Base-by-base conservation (phyloP, 2,329 filamentous ascomycete genomes). In the Microdochium trichocladiopsis region DNA sequence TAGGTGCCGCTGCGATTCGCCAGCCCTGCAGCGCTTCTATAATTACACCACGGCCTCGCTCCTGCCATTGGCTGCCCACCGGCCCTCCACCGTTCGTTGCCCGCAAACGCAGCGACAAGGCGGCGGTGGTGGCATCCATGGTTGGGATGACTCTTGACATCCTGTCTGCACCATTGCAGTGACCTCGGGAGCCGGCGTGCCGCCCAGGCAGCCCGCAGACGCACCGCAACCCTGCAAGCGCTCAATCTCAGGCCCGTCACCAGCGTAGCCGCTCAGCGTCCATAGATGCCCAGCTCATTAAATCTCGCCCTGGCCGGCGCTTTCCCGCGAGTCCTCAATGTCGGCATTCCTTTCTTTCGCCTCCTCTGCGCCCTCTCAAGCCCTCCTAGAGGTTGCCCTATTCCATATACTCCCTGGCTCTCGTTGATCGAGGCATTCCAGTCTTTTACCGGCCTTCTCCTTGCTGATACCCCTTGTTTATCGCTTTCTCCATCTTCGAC, bases 351-450 rank as follows among this genome's bases (percentile, higher is more conserved):
- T 52, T 53, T 53, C 53, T 37, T 61, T 48, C 56, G 49, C 51
- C 58, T 63, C 56, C 57, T 57, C 56, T 55, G 41, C 41, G 14
- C 33, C 33, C 41, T 12, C 52, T 57, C 57, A 57, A 64, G 63
- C 60, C 63, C 63, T 61, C 61, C 60, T 61, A 61, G 60, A 60
- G 63, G 64, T 63, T 61, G 62, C 57, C 61, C 61, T 53, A 57
- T 63, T 61, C 48, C 52, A 66, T 68, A 68, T 55, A 63, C 64
- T 58, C 14, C 18, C 25, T 4, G 23, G 47, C 64, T 67, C 71
- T 74, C 70, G 72, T 74, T 70, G 72, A 73, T 59, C 72, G 71
- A 72, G 62, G 70, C 67, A 63, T 70, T 67, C 63, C 69, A 64
- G 65, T 74, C 70, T 61, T 70, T 72, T 56, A 59, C 55, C 57